A percentile compares a stretch with the other conserved stretches of the same genome.
These are phyloP conservation scores for Sugiyamaella smithiae DNA, from an alignment of 805 yeast species.

Conservation along the genomic window DNA sequence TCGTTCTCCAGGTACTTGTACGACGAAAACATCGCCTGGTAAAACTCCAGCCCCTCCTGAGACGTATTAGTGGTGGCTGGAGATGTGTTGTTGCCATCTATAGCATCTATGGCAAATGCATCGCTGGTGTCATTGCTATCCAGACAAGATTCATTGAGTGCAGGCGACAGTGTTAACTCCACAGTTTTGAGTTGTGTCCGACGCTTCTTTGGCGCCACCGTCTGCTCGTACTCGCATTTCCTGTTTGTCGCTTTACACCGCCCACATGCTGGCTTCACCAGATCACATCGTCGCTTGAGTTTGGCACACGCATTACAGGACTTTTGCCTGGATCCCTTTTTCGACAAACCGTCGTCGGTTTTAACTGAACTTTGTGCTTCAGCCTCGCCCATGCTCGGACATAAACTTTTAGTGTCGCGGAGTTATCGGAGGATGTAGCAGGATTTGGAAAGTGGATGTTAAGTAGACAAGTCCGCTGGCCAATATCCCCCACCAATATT, in stretches of 20 bases:
- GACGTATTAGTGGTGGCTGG: background rate
- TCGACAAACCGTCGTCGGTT: too few relatives aligned
- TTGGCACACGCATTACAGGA: background rate
- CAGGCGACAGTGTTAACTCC: background rate
- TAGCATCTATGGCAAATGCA: too few relatives aligned
- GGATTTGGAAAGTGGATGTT: too few relatives aligned
- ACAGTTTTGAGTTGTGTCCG: background rate
- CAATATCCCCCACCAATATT: too few relatives aligned
- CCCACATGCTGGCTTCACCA: background rate
- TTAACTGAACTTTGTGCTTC: too few relatives aligned
- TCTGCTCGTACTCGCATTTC: background rate
- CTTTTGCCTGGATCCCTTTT: background rate
- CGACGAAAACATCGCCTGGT: background rate
- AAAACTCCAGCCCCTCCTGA: background rate
- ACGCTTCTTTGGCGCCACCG: background rate
- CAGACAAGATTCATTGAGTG: too few relatives aligned
- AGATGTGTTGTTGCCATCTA: too few relatives aligned
- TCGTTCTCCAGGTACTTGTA: background rate
- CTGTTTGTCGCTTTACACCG: background rate
- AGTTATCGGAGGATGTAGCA: too few relatives aligned
- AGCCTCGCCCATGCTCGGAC: too few relatives aligned
- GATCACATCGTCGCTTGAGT: background rate
- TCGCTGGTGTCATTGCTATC: too few relatives aligned
- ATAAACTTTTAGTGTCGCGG: too few relatives aligned
- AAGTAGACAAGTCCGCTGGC: too few relatives aligned